phyloP scores from a whole-genome alignment of 306 rosid species.

The Quercus engelmannii region DNA sequence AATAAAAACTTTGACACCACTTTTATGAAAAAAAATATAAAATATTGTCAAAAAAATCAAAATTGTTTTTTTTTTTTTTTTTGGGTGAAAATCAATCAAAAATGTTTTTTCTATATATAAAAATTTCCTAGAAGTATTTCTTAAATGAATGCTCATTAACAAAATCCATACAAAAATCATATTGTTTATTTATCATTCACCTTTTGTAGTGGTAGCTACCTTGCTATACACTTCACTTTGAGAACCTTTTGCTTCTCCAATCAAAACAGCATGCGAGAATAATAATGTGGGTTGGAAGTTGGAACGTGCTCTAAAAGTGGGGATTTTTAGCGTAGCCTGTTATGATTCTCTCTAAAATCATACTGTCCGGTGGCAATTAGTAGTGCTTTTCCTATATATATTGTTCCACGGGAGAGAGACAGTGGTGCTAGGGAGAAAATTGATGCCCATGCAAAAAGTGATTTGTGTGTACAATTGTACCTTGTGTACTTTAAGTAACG shows the following conservation, averaged over 20 bases:
- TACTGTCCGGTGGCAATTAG: not conserved
- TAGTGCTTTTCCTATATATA: not conserved
- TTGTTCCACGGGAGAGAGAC: not conserved
- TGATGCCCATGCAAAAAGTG: no score
- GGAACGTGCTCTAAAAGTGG: no score
- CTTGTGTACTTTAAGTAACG: no score
- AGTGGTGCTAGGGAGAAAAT: not conserved
- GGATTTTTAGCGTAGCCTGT: not conserved
- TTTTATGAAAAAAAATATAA: no score
- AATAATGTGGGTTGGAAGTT: not conserved
- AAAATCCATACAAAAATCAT: not conserved
- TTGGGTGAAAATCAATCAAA: no score
- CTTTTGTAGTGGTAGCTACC: not conserved
- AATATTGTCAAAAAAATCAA: no score
- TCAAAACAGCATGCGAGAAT: not conserved
- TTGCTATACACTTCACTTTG: not conserved
- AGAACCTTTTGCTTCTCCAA: not conserved
- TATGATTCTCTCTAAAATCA: conserved; percentile 8
- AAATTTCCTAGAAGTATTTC: no score
- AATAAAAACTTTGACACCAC: no score
- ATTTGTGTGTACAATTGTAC: no score
- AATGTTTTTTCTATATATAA: no score
- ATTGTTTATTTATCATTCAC: not conserved
- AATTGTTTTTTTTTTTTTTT: no score
- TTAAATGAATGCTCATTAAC: no score